Evolutionary conservation across 257 asterid genomes (phyloP), one percentile per base, ranked within the genome.

Genomic region (Plectranthus barbatus): DNA sequence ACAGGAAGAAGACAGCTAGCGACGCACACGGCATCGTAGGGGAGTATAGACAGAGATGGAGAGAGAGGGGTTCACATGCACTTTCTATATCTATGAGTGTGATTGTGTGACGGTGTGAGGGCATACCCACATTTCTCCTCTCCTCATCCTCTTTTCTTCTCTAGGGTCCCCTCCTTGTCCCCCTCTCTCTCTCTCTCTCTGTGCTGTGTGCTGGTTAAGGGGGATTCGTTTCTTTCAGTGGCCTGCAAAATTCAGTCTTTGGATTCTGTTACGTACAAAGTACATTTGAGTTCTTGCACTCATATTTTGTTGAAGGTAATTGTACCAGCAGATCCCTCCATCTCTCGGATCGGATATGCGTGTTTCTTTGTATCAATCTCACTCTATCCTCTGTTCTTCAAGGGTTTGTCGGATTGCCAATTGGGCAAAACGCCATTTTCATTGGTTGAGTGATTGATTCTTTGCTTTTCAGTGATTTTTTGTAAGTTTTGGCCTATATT

Each of bases 1-100:
- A 56, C 70, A 61, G 68, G 37, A 60, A 68, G 67, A 69, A 54
- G 76, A 76, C 80, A 80, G 78, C 79, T 67, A 67, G 63, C 66
- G 54, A 36, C 46, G 71, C 71, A 66, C 66, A 69, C 60, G 68
- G 72, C 62, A 63, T 41, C 17, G 36, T 24, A 57, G 34, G 42
- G 45, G 45, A 9, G 12, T 7, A 4, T 49, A 37, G 62, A 15
- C 46, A 31, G 23, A 31, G 57, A 17, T 59, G 21, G 18, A 44
- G 68, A 52, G 52, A 72, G 13, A 49, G n/a, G n/a, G 52, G 18
- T 18, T 23, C 66, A 70, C 71, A 56, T 61, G 74, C 26, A 34
- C 18, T 40, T 65, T 79, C 69, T 53, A 72, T 70, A 73, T 72
- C 72, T 45, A 70, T 64, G 44, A 46, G 64, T 19, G 61, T 40